Evolutionary conservation across 345 rosid genomes (phyloP), one percentile per base, ranked within the genome.

Genomic region (Arabidopsis suecica): DNA sequence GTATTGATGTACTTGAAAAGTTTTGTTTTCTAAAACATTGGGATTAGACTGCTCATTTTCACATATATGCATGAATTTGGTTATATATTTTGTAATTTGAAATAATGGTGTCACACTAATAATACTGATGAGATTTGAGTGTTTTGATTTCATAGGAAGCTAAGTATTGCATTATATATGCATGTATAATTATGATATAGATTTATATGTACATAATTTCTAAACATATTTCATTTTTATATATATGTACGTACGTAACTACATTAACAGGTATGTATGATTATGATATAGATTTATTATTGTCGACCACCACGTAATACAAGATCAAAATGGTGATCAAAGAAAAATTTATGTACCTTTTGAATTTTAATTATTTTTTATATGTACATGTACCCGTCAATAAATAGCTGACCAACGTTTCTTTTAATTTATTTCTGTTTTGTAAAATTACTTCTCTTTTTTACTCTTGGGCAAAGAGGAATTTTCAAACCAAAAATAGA

Each of bases 81-180:
- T 54, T 69, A 44, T 69, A 44, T 20, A 57, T 58, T 20, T 34
- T 45, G 30, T 55, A 34, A 16, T 10, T 28, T 30, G 53, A 56
- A 55, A 11, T 0, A 30, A 28, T 28, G 50, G 25, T 53, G 22
- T 44, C 10, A 69, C 9, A 30, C 11, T 6, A n/a, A 14, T 5
- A n/a, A 3, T 30, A 56, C 10, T 56, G 34, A 44, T 41, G 32
- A 56, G n/a, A 30, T 56, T 9, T 69, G 41, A 42, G 65, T 22
- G 58, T 56, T 13, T 2, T 56, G 30, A 10, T 69, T 16, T 49
- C 33, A 49, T 8, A 5, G 12, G 16, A 25, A 25, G 28, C 62
- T 54, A 54, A 54, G 16, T 30, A 42, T 56, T 71, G 40, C 58
- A 59, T 48, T 51, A 34, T 65, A 33, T 33, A n/a, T n/a, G 30